Evolutionary conservation across 495 filamentous ascomycete genomes (phyloP).

Genomic region (Penicillium nucicola): DNA sequence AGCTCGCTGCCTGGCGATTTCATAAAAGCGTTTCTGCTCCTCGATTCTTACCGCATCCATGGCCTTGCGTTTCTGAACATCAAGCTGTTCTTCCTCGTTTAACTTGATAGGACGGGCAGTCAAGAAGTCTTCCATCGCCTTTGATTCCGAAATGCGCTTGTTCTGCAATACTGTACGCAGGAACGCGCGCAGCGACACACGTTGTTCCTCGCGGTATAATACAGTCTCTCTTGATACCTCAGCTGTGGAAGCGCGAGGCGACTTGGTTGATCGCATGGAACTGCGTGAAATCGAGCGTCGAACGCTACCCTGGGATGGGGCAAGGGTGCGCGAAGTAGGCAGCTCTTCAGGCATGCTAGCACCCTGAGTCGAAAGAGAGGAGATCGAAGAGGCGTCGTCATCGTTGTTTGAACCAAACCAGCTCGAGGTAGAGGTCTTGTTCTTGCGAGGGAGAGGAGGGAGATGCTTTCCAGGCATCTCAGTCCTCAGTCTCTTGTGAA

Average conservation of each 20-base stretch:
- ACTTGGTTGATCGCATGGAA: slow-evolving; percentile 37
- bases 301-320: slow-evolving; percentile 13
- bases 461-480: slow-evolving; percentile 92
- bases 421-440: slow-evolving; percentile 67
- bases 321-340: slow-evolving; percentile 22
- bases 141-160: slow-evolving; percentile 74
- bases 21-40: slow-evolving; percentile 91
- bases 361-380: slow-evolving; percentile 67
- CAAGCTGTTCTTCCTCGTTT: slow-evolving; percentile 77
- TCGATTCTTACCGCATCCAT: slow-evolving; percentile 86
- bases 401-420: slow-evolving; percentile 49
- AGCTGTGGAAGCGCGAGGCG: slow-evolving; percentile 47
- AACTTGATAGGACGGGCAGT: slow-evolving; percentile 62
- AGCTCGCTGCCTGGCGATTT: slow-evolving; percentile 86
- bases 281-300: slow-evolving; percentile 38
- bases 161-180: slow-evolving; percentile 81
- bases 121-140: slow-evolving; percentile 79
- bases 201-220: slow-evolving; percentile 85
- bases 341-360: slow-evolving; percentile 36
- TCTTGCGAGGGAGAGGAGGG: slow-evolving; percentile 84
- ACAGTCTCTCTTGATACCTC: slow-evolving; percentile 47
- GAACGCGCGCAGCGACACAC: slow-evolving; percentile 88
- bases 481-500: slow-evolving; percentile 74
- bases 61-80: slow-evolving; percentile 72
- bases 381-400: slow-evolving; percentile 72